These are phyloP conservation scores for Xanthoconium separans DNA, from an alignment of 1,284 basidiomycete genomes.

Conservation along the genomic window DNA sequence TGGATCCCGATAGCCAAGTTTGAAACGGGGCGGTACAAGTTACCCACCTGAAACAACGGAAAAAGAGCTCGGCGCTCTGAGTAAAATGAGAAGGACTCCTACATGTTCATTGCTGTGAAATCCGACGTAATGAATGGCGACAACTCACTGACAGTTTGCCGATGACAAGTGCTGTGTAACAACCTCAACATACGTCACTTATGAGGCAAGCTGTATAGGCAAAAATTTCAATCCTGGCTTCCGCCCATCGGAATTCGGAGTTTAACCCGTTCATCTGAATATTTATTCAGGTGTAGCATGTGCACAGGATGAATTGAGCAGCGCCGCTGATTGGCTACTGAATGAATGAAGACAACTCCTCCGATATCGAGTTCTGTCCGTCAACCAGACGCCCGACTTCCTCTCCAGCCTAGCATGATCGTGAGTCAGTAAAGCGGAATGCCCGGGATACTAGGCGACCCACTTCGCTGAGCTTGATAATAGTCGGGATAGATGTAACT, in stretches of 20 bases:
- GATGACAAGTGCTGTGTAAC: background rate
- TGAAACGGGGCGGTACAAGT: background rate
- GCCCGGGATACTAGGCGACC: slow-evolving; percentile 30
- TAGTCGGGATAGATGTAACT: slow-evolving; percentile 67
- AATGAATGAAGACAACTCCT: slow-evolving; percentile 23
- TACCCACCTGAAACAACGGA: background rate
- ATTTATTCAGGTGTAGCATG: slow-evolving; percentile 1
- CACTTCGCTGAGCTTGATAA: slow-evolving; percentile 68
- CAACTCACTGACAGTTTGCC: background rate
- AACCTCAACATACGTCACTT: background rate
- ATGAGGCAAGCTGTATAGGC: background rate
- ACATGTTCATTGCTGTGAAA: background rate
- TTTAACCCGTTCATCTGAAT: too few species aligned
- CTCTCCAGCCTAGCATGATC: slow-evolving; percentile 41
- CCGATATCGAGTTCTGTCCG: slow-evolving; percentile 32
- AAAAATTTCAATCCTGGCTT: background rate
- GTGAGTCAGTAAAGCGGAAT: slow-evolving; percentile 1
- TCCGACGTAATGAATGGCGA: background rate
- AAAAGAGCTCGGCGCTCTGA: background rate
- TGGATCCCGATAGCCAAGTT: slow-evolving; percentile 12
- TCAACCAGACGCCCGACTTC: slow-evolving; percentile 62
- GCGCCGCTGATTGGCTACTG: slow-evolving; percentile 11
- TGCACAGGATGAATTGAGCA: slow-evolving; percentile 6
- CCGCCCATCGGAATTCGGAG: background rate
- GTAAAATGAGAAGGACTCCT: background rate